Conservation (phyloP, 2,329 filamentous ascomycete species). For the Ceratocystis ficicola region DNA sequence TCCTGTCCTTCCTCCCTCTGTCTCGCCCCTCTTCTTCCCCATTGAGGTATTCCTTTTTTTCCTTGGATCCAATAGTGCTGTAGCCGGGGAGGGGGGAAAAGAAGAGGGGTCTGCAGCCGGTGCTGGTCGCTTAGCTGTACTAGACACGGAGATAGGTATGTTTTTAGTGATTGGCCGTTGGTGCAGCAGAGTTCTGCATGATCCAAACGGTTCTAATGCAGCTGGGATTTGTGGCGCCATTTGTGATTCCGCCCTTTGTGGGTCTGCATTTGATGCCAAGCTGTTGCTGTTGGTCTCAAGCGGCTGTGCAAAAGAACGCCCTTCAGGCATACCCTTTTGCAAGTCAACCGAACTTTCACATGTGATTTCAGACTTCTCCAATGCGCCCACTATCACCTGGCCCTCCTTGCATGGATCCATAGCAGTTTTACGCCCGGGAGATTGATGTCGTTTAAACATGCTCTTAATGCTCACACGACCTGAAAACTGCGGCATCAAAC, state of each 20-base stretch:
- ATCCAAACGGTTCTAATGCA: background rate
- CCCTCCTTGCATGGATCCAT: too few relatives aligned
- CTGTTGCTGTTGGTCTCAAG: background rate
- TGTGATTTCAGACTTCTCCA: too few relatives aligned
- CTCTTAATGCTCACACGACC: slow-evolving; percentile 75
- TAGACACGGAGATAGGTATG: background rate
- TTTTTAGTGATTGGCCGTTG: background rate
- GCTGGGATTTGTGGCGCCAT: background rate
- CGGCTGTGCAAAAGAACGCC: too few relatives aligned
- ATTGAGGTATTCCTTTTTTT: slow-evolving; percentile 24
- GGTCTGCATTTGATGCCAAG: background rate
- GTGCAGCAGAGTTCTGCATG: background rate
- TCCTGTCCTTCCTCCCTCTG: background rate
- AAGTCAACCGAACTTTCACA: too few relatives aligned
- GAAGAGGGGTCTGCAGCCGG: background rate
- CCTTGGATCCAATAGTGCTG: slow-evolving; percentile 17
- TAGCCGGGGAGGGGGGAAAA: slow-evolving; percentile 29
- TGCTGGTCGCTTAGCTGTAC: slow-evolving; percentile 13
- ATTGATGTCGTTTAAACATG: slow-evolving; percentile 54
- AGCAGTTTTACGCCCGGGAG: too few relatives aligned
- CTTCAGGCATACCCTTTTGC: too few relatives aligned
- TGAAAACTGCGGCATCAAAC: slow-evolving; percentile 77
- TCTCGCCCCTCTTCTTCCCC: slow-evolving; percentile 24
- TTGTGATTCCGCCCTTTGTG: background rate
- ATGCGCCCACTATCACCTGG: too few relatives aligned